A percentile compares a stretch with the other conserved stretches of the same genome.
These are phyloP conservation scores for Vachellia pachyceras DNA, from an alignment of 306 rosid species.

Conservation along the genomic window DNA sequence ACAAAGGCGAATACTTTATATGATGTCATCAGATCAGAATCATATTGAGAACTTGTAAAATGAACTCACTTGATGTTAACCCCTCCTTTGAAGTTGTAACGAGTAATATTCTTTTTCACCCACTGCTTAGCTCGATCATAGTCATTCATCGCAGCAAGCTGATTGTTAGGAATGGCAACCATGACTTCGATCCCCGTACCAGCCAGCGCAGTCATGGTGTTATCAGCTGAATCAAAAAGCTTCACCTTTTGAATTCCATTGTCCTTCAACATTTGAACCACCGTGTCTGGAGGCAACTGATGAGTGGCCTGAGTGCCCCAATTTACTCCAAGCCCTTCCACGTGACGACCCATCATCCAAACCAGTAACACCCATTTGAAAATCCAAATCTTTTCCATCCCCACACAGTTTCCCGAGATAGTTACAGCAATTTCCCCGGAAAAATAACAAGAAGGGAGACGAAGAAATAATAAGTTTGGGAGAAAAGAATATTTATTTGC, in stretches of 20 bases:
- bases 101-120: slow-evolving; percentile 79
- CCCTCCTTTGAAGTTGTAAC: slow-evolving; percentile 80
- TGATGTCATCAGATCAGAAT: background rate
- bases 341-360: slow-evolving; percentile 48
- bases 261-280: slow-evolving; percentile 85
- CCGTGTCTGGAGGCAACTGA: slow-evolving; percentile 67
- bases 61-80: slow-evolving; percentile 78
- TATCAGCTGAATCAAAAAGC: slow-evolving; percentile 82
- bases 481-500: background rate
- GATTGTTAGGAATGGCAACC: slow-evolving; percentile 95
- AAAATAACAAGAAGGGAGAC: background rate
- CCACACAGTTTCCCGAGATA: slow-evolving; percentile 35
- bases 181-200: slow-evolving; percentile 83
- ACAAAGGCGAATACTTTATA: background rate
- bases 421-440: background rate
- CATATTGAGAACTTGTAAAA: background rate
- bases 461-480: background rate
- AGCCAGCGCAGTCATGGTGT: slow-evolving; percentile 83
- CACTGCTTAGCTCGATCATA: slow-evolving; percentile 71
- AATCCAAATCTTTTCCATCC: slow-evolving; percentile 49
- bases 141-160: slow-evolving; percentile 67
- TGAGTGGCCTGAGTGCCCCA: slow-evolving; percentile 96
- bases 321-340: slow-evolving; percentile 87
- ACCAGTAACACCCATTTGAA: slow-evolving; percentile 44
- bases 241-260: slow-evolving; percentile 90